Percentiles rank a stretch among this genome's conserved stretches.
Conservation (phyloP, 129 eudicot genomes). For the Pulicaria dysenterica region DNA sequence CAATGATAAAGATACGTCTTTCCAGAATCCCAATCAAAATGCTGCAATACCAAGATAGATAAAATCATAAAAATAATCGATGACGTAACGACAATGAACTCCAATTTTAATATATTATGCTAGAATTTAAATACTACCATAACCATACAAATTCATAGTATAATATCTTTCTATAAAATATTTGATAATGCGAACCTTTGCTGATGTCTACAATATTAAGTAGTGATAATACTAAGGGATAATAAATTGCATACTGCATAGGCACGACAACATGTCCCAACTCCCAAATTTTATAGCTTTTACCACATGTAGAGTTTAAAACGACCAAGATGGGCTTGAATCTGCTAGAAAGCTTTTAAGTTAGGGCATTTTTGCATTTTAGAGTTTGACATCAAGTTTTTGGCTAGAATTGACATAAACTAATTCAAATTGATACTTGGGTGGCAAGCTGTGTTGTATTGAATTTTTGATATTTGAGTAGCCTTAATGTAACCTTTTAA, state of each 20-base stretch:
- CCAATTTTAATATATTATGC: too few species aligned
- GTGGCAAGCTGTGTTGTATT: not conserved
- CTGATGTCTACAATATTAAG: not conserved
- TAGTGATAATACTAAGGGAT: not conserved
- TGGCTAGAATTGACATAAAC: not conserved
- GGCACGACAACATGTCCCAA: too few species aligned
- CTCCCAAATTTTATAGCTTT: too few species aligned
- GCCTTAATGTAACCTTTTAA: not conserved
- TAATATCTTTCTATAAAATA: not conserved
- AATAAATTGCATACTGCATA: not conserved
- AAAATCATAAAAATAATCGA: not conserved
- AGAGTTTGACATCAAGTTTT: too few species aligned
- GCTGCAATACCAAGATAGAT: slow-evolving; percentile 37
- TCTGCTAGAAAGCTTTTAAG: too few species aligned
- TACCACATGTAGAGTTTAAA: too few species aligned
- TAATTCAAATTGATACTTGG: not conserved
- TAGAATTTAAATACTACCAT: not conserved
- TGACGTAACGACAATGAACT: not conserved
- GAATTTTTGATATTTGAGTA: not conserved
- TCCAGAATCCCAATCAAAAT: slow-evolving; percentile 55
- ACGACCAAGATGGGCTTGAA: too few species aligned
- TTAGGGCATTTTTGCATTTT: too few species aligned
- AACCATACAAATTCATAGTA: not conserved
- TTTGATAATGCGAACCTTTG: not conserved
- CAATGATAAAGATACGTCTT: slow-evolving; percentile 50